phyloP scores from a whole-genome alignment of 2,329 filamentous ascomycete genomes.

The Penicillium olsonii region DNA sequence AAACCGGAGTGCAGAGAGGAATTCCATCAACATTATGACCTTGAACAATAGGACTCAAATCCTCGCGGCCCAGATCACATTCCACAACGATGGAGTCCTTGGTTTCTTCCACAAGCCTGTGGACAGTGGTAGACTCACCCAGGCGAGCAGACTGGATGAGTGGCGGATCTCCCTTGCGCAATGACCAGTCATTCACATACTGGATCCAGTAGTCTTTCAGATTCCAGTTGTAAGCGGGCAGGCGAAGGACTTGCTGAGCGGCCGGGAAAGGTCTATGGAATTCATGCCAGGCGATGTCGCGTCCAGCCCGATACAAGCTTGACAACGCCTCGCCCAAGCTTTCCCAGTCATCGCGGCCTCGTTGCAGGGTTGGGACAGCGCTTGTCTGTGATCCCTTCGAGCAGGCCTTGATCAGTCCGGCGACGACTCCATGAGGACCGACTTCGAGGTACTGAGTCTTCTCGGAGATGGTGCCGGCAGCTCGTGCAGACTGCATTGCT shows the following conservation, averaged over 20 bases:
- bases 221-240: neutral
- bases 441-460: neutral
- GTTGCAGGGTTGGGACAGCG: neutral
- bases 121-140: conserved; percentile 11
- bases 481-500: neutral
- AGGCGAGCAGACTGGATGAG: neutral
- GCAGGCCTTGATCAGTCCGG: neutral
- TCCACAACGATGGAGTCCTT: conserved; percentile 16
- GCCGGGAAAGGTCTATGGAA: neutral
- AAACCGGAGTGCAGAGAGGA: conserved; percentile 21
- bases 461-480: neutral
- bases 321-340: neutral
- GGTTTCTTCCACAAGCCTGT: conserved; percentile 15
- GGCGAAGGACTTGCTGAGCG: neutral
- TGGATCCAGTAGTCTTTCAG: conserved; percentile 1
- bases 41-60: conserved; percentile 20
- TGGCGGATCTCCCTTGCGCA: neutral
- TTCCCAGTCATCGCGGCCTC: neutral
- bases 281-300: neutral
- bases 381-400: neutral
- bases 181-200: neutral
- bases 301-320: neutral
- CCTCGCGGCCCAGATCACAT: conserved; percentile 18
- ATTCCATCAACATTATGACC: conserved; percentile 28
- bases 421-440: neutral